phyloP scores from a whole-genome alignment of 805 yeast species.

The Helenozyma baotianmanensis region DNA sequence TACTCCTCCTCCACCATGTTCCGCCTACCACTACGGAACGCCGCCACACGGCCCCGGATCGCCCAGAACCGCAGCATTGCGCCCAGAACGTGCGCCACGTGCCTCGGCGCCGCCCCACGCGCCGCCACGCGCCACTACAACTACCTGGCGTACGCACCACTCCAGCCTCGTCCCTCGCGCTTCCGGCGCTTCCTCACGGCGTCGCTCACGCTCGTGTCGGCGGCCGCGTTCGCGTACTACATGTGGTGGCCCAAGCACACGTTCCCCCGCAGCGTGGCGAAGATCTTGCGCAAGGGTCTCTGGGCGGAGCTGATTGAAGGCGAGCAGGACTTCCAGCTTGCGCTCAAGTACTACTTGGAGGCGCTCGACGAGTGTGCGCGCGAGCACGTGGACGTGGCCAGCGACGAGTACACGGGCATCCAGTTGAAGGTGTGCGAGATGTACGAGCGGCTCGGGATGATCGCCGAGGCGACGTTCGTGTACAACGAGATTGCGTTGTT shows the following conservation, averaged over 20 bases:
- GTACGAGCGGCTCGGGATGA: slow-evolving; percentile 65
- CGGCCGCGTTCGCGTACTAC: slow-evolving; percentile 30
- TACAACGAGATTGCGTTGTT: slow-evolving; percentile 64
- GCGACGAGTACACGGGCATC: slow-evolving; percentile 86
- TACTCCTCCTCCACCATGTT: no score
- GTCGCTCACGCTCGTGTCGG: slow-evolving; percentile 13
- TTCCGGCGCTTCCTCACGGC: slow-evolving; percentile 10
- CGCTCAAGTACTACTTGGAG: slow-evolving; percentile 67
- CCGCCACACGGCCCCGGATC: no score
- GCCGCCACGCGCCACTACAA: no score
- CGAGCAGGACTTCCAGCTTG: slow-evolving; percentile 58
- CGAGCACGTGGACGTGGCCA: slow-evolving; percentile 49
- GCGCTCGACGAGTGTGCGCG: slow-evolving; percentile 64
- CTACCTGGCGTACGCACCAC: no score
- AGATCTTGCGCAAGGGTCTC: slow-evolving; percentile 64
- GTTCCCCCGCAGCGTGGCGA: slow-evolving; percentile 67
- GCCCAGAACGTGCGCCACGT: no score
- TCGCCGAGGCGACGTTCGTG: slow-evolving; percentile 58
- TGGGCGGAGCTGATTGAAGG: slow-evolving; percentile 79
- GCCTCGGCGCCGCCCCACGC: no score
- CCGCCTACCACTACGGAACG: no score
- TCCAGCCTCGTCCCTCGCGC: slow-evolving; percentile 9
- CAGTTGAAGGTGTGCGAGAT: slow-evolving; percentile 84
- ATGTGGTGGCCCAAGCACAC: slow-evolving; percentile 65
- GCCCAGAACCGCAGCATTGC: no score